Conservation (phyloP, 306 rosid genomes). For the Elaeagnus macrophylla region DNA sequence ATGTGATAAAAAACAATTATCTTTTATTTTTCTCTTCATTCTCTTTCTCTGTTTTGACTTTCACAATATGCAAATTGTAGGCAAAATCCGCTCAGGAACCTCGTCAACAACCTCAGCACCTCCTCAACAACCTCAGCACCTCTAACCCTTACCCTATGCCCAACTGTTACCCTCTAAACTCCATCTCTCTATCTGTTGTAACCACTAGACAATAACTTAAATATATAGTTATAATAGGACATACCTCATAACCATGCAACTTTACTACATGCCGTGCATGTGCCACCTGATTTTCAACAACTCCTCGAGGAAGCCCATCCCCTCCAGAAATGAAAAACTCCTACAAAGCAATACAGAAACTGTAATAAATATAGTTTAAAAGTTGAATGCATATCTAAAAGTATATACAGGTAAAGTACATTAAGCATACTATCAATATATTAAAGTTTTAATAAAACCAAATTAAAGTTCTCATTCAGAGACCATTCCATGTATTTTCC, state of each 20-base stretch:
- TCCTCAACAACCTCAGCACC: too few relatives aligned
- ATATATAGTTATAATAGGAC: conserved; percentile 21
- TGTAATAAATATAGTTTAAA: background rate
- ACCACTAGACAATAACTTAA: too few relatives aligned
- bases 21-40: too few relatives aligned
- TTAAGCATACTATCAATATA: background rate
- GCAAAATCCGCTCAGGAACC: too few relatives aligned
- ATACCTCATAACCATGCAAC: conserved; percentile 77
- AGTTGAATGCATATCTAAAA: background rate
- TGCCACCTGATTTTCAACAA: conserved; percentile 93
- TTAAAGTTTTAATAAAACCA: background rate
- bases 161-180: too few relatives aligned
- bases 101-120: too few relatives aligned
- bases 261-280: conserved; percentile 62
- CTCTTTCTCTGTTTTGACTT: too few relatives aligned
- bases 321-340: conserved; percentile 98
- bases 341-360: conserved; percentile 26
- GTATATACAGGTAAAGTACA: background rate
- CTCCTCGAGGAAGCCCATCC: conserved; percentile 97
- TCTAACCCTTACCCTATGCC: too few relatives aligned
- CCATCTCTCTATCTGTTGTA: too few relatives aligned
- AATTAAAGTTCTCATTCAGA: background rate
- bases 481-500: too few relatives aligned
- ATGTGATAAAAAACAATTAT: too few relatives aligned
- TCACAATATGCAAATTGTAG: too few relatives aligned